Evolutionary conservation across 2,329 filamentous ascomycete genomes (phyloP).

Genomic region (Herpotrichia juniperi): DNA sequence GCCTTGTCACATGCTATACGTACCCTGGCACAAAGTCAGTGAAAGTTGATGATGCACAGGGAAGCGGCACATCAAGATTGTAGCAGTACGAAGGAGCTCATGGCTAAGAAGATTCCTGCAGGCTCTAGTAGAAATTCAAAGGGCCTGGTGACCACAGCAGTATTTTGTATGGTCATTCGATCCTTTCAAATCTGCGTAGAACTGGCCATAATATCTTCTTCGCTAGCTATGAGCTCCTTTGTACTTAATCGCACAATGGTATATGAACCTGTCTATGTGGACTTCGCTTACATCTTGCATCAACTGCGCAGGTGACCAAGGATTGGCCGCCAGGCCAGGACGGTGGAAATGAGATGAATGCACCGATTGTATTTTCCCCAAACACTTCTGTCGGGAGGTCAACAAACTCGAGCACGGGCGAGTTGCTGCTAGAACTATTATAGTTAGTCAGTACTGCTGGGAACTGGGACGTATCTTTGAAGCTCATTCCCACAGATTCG

Average conservation of each 20-base stretch:
- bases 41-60: background rate
- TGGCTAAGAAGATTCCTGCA: too few relatives aligned
- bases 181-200: too few relatives aligned
- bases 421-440: background rate
- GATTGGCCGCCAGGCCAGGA: conserved; percentile 5
- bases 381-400: conserved; percentile 1
- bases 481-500: background rate
- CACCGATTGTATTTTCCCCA: conserved; percentile 5
- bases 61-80: too few relatives aligned
- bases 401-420: conserved; percentile 3
- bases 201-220: too few relatives aligned
- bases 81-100: too few relatives aligned
- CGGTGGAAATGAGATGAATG: conserved; percentile 6
- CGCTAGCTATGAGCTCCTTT: too few relatives aligned
- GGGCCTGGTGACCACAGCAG: too few relatives aligned
- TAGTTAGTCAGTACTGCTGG: background rate
- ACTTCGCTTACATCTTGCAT: conserved; percentile 1
- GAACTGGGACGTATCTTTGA: background rate
- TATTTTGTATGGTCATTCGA: too few relatives aligned
- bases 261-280: background rate
- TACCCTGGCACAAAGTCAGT: background rate
- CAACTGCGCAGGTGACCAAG: conserved; percentile 1
- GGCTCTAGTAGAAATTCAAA: too few relatives aligned
- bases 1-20: too few relatives aligned
- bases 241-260: too few relatives aligned